These are phyloP conservation scores for Fusarium protoensiforme DNA, from an alignment of 2,329 filamentous ascomycete genomes.

Conservation along the genomic window DNA sequence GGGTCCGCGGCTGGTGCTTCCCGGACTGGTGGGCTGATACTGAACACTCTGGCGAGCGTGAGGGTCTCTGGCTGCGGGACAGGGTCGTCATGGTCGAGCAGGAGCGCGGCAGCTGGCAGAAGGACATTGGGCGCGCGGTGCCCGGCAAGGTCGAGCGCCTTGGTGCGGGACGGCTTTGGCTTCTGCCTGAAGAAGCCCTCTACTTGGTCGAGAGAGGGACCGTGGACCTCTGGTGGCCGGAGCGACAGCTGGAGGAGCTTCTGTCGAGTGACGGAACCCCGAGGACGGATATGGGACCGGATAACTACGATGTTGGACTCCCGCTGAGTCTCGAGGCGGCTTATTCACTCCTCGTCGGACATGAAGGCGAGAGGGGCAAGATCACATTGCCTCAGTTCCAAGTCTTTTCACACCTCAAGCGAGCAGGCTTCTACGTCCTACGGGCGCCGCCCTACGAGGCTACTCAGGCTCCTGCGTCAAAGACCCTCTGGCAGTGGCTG, in stretches of 20 bases:
- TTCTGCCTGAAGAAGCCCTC: conserved; percentile 91
- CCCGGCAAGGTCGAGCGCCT: conserved; percentile 65
- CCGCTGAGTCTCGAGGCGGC: conserved; percentile 92
- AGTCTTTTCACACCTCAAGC: conserved; percentile 86
- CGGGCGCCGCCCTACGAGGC: conserved; percentile 65
- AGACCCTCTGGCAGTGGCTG: conserved; percentile 64
- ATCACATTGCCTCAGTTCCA: conserved; percentile 82
- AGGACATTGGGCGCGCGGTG: conserved; percentile 77
- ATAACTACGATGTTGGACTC: conserved; percentile 71
- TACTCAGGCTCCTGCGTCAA: conserved; percentile 26
- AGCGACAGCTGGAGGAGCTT: conserved; percentile 60
- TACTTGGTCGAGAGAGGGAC: conserved; percentile 90
- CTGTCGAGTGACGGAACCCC: conserved; percentile 50
- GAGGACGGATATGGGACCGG: conserved; percentile 39
- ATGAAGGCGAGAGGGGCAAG: conserved; percentile 70
- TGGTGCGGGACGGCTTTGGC: conserved; percentile 76
- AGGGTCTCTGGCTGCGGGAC: conserved; percentile 52
- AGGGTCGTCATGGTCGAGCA: conserved; percentile 76
- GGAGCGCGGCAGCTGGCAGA: conserved; percentile 77
- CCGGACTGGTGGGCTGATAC: conserved; percentile 64
- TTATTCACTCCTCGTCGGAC: conserved; percentile 84
- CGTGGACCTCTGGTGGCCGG: conserved; percentile 87
- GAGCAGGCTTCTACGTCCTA: conserved; percentile 83
- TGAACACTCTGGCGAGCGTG: conserved; percentile 38
- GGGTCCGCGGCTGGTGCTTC: conserved; percentile 79